Evolutionary conservation across 495 filamentous ascomycete species (phyloP), one percentile per base, ranked within the genome.

Genomic region (Penicillium canescens): DNA sequence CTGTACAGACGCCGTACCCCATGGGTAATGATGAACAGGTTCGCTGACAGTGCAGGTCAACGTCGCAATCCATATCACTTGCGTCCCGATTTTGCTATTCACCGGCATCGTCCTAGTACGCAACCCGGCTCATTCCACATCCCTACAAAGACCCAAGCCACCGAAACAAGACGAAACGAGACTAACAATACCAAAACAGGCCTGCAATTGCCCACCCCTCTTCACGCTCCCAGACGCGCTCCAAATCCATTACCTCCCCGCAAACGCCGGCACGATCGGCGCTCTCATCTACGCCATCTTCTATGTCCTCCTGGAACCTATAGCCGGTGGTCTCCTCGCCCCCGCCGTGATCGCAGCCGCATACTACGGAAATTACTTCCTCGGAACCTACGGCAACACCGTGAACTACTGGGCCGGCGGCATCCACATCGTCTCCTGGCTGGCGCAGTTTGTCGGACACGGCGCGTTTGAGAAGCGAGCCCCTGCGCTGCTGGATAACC

Each of bases 241-340:
- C 18, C 82, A 82, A 43, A 74, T 92, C 45, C 81, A 88, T 16
- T 84, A 91, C 67, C 85, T 97, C 21, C 88, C 89, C 1, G 80
- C 87, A 26, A 96, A 96, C 62, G 67, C 89, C 36, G 92, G 87
- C 35, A 94, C 92, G 7, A 77, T 95, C 54, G 80, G 73, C 23
- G 84, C 88, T 18, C 62, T 92, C 33, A 57, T 84, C 13, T 97
- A 92, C 73, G 79, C 85, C 26, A 80, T 78, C 21, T 81, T 96
- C 55, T 98, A 98, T 61, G 80, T 98, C 47, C 85, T 98, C 20
- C 86, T 98, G 63, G 94, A 98, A 64, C 94, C 94, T 2, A 88
- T 97, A 6, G 94, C 93, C 4, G 94, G 94, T 28, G 80, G 81
- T 9, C 65, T 87, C 12, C 70, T 95, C 31, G 82, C 87, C 2